Base-by-base conservation (phyloP, 441 rosid species). In the Euphorbia celastroides region DNA sequence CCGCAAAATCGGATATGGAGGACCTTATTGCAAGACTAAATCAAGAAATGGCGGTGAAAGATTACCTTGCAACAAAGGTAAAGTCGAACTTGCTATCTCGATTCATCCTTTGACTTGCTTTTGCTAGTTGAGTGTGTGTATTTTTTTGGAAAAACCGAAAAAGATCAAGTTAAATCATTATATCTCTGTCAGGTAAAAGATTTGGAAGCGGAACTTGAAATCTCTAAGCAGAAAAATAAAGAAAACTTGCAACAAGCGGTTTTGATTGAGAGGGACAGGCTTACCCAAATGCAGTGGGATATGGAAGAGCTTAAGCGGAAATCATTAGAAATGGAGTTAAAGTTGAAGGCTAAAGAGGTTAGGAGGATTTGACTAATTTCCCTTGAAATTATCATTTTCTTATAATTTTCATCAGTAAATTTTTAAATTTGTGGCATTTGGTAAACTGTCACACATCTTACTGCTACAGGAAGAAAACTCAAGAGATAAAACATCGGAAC, bases 211-310 rank as follows among this genome's bases (percentile, higher is more conserved):
- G 99, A 96, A 79, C 96, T 93, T 66, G 93, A 90, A 78, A 87
- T 88, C 72, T 80, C 93, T 16, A 90, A 83, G 77, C 91, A 85
- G 81, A 89, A 83, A 80, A 88, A 87, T 75, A 89, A 78, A 77
- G 99, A 96, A 79, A 96, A 84, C 64, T 50, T 93, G 79, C 91
- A 88, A 78, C 97, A 93, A 73, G 96, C 97, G 70, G 80, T 90
- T 77, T 74, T 89, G 70, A 74, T 79, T 19, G 98, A 93, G 80
- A 88, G 89, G 72, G 99, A 96, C 80, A 89, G 85, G 73, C 65
- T 83, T 30, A 96, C 92, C 50, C 90, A 90, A 78, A 88, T 89
- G 92, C 99, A 93, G 83, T 96, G 99, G 99, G 98, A 96, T 73
- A 89, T 93, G 90, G 96, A 93, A 79, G 99, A 96, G 72, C 83